Conservation (phyloP, 2,329 filamentous ascomycete genomes). For the Alternaria brassicicola region DNA sequence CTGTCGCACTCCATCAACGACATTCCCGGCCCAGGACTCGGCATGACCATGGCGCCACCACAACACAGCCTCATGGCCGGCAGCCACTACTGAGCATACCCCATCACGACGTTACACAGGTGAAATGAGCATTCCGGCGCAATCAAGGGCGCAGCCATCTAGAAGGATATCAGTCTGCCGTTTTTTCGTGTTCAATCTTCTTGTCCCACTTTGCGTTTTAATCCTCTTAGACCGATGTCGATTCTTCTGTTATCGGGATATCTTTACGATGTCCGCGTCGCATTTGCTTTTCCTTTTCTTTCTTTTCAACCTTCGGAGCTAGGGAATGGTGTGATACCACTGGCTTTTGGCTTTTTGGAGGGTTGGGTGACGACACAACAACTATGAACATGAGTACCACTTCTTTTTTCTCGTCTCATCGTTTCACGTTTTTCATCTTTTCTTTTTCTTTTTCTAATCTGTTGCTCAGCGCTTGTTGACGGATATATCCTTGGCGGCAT, state of each 20-base stretch:
- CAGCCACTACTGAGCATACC: slow-evolving; percentile 49
- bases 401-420: slow-evolving; percentile 12
- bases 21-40: slow-evolving; percentile 42
- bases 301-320: slow-evolving; percentile 6
- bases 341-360: slow-evolving; percentile 15
- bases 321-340: slow-evolving; percentile 18
- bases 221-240: slow-evolving; percentile 30
- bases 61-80: slow-evolving; percentile 53
- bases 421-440: slow-evolving; percentile 6
- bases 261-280: slow-evolving; percentile 25
- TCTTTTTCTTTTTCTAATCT: background rate
- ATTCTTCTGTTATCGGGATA: slow-evolving; percentile 25
- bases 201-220: slow-evolving; percentile 26
- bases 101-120: slow-evolving; percentile 27
- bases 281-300: slow-evolving; percentile 17
- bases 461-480: background rate
- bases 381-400: slow-evolving; percentile 26
- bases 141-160: slow-evolving; percentile 27
- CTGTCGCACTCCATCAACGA: slow-evolving; percentile 44
- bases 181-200: slow-evolving; percentile 28
- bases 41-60: slow-evolving; percentile 51
- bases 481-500: slow-evolving; percentile 2
- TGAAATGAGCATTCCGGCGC: slow-evolving; percentile 35
- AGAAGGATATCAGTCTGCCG: slow-evolving; percentile 28
- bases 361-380: slow-evolving; percentile 20